phyloP scores from a whole-genome alignment of 2,329 filamentous ascomycete genomes.

The Trichoderma simmonsii region DNA sequence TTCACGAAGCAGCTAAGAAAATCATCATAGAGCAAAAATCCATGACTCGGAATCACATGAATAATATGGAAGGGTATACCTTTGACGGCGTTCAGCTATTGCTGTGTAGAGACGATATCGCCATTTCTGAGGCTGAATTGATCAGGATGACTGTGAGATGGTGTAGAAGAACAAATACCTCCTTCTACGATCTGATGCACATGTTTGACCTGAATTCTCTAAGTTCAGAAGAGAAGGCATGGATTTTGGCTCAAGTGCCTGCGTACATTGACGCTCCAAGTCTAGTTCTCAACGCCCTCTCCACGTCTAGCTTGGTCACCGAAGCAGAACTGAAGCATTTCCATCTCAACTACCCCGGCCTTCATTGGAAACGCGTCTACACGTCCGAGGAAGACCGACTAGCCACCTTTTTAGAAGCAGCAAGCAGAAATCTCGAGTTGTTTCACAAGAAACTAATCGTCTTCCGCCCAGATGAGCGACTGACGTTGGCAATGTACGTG shows the following conservation, averaged over 20 bases:
- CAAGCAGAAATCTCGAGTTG: constrained; percentile 29
- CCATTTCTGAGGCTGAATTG: constrained; percentile 39
- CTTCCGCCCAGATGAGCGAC: constrained; percentile 32
- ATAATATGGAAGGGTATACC: constrained; percentile 22
- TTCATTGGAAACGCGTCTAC: constrained; percentile 40
- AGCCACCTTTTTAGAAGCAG: constrained; percentile 34
- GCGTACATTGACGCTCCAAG: constrained; percentile 25
- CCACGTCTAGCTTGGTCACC: constrained; percentile 33
- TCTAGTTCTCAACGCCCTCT: constrained; percentile 37
- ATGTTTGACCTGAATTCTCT: constrained; percentile 34
- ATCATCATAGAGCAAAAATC: constrained; percentile 16
- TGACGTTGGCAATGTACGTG: constrained; percentile 40
- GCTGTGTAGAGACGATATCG: constrained; percentile 33
- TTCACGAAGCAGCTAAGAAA: constrained; percentile 31
- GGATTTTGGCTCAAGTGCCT: constrained; percentile 35
- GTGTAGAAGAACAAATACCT: constrained; percentile 31
- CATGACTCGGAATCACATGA: neutral
- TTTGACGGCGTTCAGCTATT: constrained; percentile 33
- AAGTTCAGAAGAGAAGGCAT: constrained; percentile 34
- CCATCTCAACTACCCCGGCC: constrained; percentile 31
- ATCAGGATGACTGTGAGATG: constrained; percentile 33
- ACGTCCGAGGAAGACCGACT: constrained; percentile 32
- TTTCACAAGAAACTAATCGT: constrained; percentile 42
- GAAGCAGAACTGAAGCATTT: constrained; percentile 32
- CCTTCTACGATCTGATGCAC: constrained; percentile 28